phyloP scores from a whole-genome alignment of 2,329 filamentous ascomycete genomes.

The Monosporascus cannonballus region DNA sequence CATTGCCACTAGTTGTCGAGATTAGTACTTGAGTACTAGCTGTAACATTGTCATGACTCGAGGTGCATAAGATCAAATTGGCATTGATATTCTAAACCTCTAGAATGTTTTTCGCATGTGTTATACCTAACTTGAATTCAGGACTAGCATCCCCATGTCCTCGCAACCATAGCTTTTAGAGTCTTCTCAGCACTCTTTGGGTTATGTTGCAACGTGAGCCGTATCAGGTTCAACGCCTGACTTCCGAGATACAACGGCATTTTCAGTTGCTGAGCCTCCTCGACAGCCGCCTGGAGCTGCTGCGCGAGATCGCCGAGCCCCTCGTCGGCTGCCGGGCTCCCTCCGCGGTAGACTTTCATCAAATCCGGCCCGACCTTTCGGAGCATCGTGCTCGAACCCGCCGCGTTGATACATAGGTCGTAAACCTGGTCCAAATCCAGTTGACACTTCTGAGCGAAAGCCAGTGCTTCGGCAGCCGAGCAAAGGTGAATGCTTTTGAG shows the following conservation, averaged over 20 bases:
- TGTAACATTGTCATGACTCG: no score
- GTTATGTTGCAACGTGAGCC: constrained; percentile 20
- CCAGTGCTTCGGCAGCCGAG: constrained; percentile 36
- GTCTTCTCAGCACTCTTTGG: constrained; percentile 11
- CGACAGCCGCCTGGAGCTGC: constrained; percentile 30
- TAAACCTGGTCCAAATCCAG: constrained; percentile 40
- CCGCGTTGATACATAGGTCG: constrained; percentile 39
- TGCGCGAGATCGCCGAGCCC: constrained; percentile 24
- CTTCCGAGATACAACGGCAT: constrained; percentile 34
- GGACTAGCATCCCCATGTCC: constrained; percentile 14
- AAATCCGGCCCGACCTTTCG: constrained; percentile 31
- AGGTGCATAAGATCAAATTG: no score
- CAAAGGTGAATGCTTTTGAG: constrained; percentile 39
- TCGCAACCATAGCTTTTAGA: constrained; percentile 18
- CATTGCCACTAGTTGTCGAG: no score
- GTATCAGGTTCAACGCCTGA: constrained; percentile 32
- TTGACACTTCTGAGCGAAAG: constrained; percentile 33
- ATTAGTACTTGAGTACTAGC: no score
- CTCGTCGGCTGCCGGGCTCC: constrained; percentile 9
- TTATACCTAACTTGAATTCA: no score
- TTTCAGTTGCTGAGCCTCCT: constrained; percentile 37
- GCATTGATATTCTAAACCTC: no score
- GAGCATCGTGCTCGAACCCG: constrained; percentile 36
- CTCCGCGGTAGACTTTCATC: constrained; percentile 28
- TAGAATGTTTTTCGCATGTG: no score